phyloP scores from a whole-genome alignment of 1,139 yeast species.

The Debaryomycetaceae sp. region DNA sequence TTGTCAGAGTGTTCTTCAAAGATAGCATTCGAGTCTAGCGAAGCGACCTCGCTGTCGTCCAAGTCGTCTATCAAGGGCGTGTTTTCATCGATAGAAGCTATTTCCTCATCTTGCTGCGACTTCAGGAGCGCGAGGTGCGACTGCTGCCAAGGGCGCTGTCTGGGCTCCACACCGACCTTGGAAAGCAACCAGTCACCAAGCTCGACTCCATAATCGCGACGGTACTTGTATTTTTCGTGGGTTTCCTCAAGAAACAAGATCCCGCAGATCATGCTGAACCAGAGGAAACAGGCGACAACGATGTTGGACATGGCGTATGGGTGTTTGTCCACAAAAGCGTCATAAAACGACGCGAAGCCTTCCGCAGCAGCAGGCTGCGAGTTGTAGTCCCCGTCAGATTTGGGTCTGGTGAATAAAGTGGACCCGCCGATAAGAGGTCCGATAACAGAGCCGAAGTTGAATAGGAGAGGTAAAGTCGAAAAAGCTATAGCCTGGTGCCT shows the following conservation, averaged over 20 bases:
- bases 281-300: constrained; percentile 45
- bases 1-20: constrained; percentile 39
- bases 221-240: constrained; percentile 38
- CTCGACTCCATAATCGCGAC: constrained; percentile 50
- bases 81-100: background rate
- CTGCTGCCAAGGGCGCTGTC: constrained; percentile 32
- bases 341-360: constrained; percentile 11
- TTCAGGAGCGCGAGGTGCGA: background rate
- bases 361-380: background rate
- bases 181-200: constrained; percentile 46
- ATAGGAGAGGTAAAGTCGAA: constrained; percentile 32
- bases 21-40: constrained; percentile 26
- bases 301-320: constrained; percentile 65
- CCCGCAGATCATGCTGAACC: constrained; percentile 37
- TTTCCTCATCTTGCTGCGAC: background rate
- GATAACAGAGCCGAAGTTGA: constrained; percentile 35
- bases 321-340: constrained; percentile 32
- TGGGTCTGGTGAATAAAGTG: constrained; percentile 24
- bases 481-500: constrained; percentile 38
- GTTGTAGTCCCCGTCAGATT: constrained; percentile 1
- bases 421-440: constrained; percentile 63
- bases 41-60: constrained; percentile 6
- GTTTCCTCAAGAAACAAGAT: constrained; percentile 62
- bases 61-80: background rate
- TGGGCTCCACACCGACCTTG: constrained; percentile 29